Evolutionary conservation across 768 basidiomycete genomes (phyloP).

Genomic region (Aureoboletus auriporus): DNA sequence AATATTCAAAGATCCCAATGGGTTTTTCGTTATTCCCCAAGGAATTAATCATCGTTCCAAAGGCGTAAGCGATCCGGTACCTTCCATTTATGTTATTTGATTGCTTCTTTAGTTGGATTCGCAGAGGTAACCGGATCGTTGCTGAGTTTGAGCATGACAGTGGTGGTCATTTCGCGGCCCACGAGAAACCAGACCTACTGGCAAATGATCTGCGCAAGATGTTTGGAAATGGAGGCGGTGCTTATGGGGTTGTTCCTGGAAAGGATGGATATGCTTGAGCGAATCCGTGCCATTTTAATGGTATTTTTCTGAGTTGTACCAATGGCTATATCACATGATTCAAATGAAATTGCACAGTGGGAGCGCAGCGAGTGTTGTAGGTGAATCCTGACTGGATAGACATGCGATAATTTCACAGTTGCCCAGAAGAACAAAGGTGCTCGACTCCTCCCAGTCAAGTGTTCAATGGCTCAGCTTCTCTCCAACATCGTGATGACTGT

Average conservation of each 20-base stretch:
- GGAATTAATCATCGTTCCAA: constrained; percentile 36
- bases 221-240: constrained; percentile 52
- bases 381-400: too few species aligned
- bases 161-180: constrained; percentile 60
- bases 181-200: constrained; percentile 47
- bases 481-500: too few species aligned
- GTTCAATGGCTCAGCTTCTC: too few species aligned
- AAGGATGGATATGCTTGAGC: constrained; percentile 37
- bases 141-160: constrained; percentile 45
- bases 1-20: constrained; percentile 35
- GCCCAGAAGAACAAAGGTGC: too few species aligned
- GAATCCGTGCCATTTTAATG: too few species aligned
- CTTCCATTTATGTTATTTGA: too few species aligned
- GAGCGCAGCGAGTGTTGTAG: too few species aligned
- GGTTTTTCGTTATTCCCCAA: constrained; percentile 54
- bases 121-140: constrained; percentile 36
- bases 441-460: too few species aligned
- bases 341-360: too few species aligned
- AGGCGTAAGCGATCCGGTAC: constrained; percentile 29
- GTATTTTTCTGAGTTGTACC: too few species aligned
- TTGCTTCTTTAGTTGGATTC: constrained; percentile 38
- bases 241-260: constrained; percentile 43
- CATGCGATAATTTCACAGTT: too few species aligned
- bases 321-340: too few species aligned
- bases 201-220: constrained; percentile 51